Evolutionary conservation across 1,139 yeast genomes (phyloP), one percentile per base, ranked within the genome.

Genomic region (Kluyveromyces marxianus): DNA sequence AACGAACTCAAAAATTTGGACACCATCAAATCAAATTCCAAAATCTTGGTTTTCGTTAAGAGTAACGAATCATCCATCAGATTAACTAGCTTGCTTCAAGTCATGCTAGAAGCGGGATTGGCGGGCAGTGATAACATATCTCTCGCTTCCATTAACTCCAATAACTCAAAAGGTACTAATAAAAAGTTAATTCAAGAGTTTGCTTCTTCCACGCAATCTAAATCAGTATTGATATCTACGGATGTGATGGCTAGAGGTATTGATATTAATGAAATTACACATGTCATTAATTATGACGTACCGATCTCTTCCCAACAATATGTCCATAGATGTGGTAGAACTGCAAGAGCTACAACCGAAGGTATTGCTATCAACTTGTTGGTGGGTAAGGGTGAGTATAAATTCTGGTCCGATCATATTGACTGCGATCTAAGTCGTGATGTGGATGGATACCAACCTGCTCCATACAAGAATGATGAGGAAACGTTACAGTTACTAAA

Each of bases 161-260:
- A 80, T 44, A 76, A 77, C 51, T 71, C 77, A 44, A 69, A 71
- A 48, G 62, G 75, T 1, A 56, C 69, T 26, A 71, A 82, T 43
- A 60, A 69, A 34, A 71, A 70, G 51, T 61, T 76, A 1, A 70
- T 92, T 44, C 71, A 75, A 42, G 73, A 72, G 7, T 89, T 90
- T 58, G 69, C 77, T 10, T 61, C 63, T 2, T 77, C 30, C 10
- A 27, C 33, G 3, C 37, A 35, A 8, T 75, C 68, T 5, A 67
- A 75, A 42, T 70, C 74, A 45, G 66, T 90, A 6, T 69, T 90
- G 49, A 82, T 89, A 7, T 88, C 95, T 27, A 92, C 98, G 0
- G 99, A 92, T 66, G 75, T 92, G 57, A 86, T 94, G 60, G 87
- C 97, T 21, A 81, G 99, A 67, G 99, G 99, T 69, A 78, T 92